Percentiles rank a stretch among this genome's conserved stretches.
Conservation (phyloP, 1,284 basidiomycete genomes). For the Tilletia walkeri region DNA sequence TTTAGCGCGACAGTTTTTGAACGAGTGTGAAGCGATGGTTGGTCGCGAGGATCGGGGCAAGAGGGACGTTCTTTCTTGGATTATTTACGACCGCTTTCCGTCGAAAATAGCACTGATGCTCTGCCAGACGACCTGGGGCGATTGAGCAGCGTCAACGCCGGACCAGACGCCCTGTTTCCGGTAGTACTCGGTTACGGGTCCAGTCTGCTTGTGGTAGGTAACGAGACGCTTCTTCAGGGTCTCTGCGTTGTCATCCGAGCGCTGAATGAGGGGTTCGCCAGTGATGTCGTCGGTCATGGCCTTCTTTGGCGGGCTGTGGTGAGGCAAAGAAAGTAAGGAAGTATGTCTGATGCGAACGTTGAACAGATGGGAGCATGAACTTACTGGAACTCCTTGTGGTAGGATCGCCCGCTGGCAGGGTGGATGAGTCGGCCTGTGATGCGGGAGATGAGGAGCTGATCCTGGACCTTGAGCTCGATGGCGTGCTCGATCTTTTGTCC, state of each 20-base stretch:
- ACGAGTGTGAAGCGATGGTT: no score
- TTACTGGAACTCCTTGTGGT: slow-evolving; percentile 92
- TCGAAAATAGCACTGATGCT: slow-evolving; percentile 63
- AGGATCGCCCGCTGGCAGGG: slow-evolving; percentile 80
- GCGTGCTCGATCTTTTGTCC: slow-evolving; percentile 83
- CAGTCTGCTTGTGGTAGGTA: slow-evolving; percentile 88
- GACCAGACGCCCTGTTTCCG: slow-evolving; percentile 68
- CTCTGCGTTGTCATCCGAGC: slow-evolving; percentile 64
- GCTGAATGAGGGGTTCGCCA: slow-evolving; percentile 79
- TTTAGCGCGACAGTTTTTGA: no score
- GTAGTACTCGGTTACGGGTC: slow-evolving; percentile 96
- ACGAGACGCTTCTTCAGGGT: slow-evolving; percentile 82
- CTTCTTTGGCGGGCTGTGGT: slow-evolving; percentile 82
- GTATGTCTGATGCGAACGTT: background rate
- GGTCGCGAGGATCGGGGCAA: no score
- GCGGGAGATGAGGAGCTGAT: slow-evolving; percentile 90
- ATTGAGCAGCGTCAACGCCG: slow-evolving; percentile 85
- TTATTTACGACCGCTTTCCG: slow-evolving; percentile 22
- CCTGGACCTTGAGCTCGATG: slow-evolving; percentile 86
- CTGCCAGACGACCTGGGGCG: slow-evolving; percentile 86
- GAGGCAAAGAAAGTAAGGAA: slow-evolving; percentile 5
- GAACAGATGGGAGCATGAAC: slow-evolving; percentile 53
- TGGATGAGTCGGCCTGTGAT: slow-evolving; percentile 96
- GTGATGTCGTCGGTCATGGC: slow-evolving; percentile 87
- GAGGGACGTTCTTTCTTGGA: slow-evolving; percentile 1